Evolutionary conservation across 73 alveolate genomes (phyloP), one percentile per base, ranked within the genome.

Genomic region (Paramecium pentaurelia): DNA sequence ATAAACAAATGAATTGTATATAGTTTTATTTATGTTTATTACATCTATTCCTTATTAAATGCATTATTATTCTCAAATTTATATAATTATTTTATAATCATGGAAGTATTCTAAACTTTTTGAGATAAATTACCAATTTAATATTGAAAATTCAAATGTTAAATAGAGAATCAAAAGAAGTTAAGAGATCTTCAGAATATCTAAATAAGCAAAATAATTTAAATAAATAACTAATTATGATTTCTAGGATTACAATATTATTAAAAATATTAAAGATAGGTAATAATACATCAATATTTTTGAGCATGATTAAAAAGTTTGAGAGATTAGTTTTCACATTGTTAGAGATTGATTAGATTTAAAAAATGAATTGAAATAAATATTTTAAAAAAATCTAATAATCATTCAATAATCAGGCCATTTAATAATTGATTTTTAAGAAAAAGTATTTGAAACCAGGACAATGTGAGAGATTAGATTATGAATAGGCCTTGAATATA

Each of bases 381-480:
- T 64, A 34, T 64, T 64, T 28, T 20, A 64, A 64, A 64, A 64
- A 64, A 60, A 34, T 64, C 47, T 34, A 64, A 64, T 64, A 32
- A 28, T 64, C 84, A 12, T 28, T 64, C 42, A 64, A 64, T 28
- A 14, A 64, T 64, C 16, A 40, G 49, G 84, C 47, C 49, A 28
- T 64, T 12, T 34, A 64, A 64, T 64, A 28, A 64, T 64, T 64
- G 84, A 64, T 51, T 32, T 28, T 14, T 32, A 64, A 64, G 27
- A 64, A 64, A 64, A 64, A 64, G 84, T 64, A 64, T 64, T 64
- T 64, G 84, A 64, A 64, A 64, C 84, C 45, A 28, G 84, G 84
- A 64, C 27, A 64, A 64, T 64, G 84, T 28, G 84, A 64, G 47
- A 64, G 84, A 34, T 8, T 32, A 12, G 5, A 51, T 28, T 64